Base-by-base conservation (phyloP, 2,329 filamentous ascomycete species). In the Helminthosporium solani region DNA sequence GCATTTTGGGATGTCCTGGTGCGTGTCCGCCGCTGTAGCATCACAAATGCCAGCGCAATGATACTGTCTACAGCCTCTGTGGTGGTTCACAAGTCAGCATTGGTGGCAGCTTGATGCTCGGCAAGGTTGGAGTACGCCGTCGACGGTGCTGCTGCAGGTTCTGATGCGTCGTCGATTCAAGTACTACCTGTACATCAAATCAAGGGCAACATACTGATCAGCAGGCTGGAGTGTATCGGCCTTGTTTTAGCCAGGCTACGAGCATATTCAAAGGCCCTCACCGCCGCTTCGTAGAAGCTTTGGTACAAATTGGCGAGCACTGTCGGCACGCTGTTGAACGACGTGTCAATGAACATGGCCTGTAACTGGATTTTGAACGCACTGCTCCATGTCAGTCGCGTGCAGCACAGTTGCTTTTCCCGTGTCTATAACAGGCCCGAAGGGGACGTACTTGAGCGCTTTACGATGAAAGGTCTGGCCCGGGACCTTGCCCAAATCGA, bases 341-440 rank as follows among this genome's bases (percentile, higher is more conserved):
- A 71, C 3, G 87, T 88, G 67, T 95, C 90, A 58, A 88, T 85
- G 66, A 90, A 87, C 84, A 95, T 91, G 40, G 83, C 76, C 58
- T 94, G 87, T 41, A 90, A 85, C 65, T 95, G 89, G 42, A 94
- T 83, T 67, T 90, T 91, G 75, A 97, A 90, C 3, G 83, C 74
- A 60, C 73, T 76, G 49, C 49, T 57, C 45, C 48, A 41, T 30
- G 57, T 62, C 43, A 63, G 56, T 46, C 31, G 12, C 46, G 15
- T 15, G 33, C 33, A 21, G 18, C 8, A 25, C 33, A 38, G 33
- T 41, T 34, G 40, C 27, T 51, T 44, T 34, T 40, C 21, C 2
- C 36, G 15, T 18, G 8, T 28, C 12, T 15, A 39, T n/a, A 18
- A n/a, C n/a, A 27, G 8, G 20, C 34, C 33, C 21, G 18, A 34